These are phyloP conservation scores for Aspergillus sp. DNA, from an alignment of 2,329 filamentous ascomycete genomes.

Conservation along the genomic window DNA sequence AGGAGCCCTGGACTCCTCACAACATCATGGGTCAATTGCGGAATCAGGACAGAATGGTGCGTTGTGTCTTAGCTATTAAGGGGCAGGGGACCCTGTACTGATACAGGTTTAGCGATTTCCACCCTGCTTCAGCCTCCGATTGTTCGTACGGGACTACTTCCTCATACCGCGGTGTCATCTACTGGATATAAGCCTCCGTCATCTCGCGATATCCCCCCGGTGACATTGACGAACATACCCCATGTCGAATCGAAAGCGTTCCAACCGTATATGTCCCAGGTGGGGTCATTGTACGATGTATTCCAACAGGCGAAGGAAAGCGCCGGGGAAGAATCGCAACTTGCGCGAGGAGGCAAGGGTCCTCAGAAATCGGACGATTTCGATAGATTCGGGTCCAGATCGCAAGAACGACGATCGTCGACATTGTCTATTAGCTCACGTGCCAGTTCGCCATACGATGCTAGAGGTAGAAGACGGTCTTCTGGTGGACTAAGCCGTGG, in stretches of 20 bases:
- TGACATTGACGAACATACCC: slow-evolving; percentile 80
- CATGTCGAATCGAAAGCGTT: slow-evolving; percentile 76
- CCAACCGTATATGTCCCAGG: slow-evolving; percentile 73
- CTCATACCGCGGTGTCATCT: slow-evolving; percentile 63
- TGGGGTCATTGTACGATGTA: slow-evolving; percentile 82
- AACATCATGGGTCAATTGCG: slow-evolving; percentile 52
- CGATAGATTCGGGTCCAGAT: slow-evolving; percentile 42
- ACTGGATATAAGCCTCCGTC: slow-evolving; percentile 76
- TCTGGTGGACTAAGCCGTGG: slow-evolving; percentile 49
- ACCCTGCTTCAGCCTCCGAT: slow-evolving; percentile 89
- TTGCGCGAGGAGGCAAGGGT: slow-evolving; percentile 40
- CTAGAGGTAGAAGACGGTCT: slow-evolving; percentile 45
- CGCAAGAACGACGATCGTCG: slow-evolving; percentile 36
- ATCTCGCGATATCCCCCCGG: slow-evolving; percentile 82
- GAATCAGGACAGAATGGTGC: slow-evolving; percentile 80
- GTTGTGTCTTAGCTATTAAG: slow-evolving; percentile 1
- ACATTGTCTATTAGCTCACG: slow-evolving; percentile 38
- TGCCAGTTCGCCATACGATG: slow-evolving; percentile 41
- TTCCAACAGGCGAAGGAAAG: slow-evolving; percentile 76
- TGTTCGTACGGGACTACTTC: slow-evolving; percentile 75
- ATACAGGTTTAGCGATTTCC: slow-evolving; percentile 62
- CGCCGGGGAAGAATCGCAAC: slow-evolving; percentile 54
- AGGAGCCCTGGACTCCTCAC: slow-evolving; percentile 66
- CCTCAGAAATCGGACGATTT: slow-evolving; percentile 43
- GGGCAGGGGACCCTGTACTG: slow-evolving; percentile 4